These are phyloP conservation scores for Blastomyces parvus DNA, from an alignment of 2,329 filamentous ascomycete genomes.

Conservation along the genomic window DNA sequence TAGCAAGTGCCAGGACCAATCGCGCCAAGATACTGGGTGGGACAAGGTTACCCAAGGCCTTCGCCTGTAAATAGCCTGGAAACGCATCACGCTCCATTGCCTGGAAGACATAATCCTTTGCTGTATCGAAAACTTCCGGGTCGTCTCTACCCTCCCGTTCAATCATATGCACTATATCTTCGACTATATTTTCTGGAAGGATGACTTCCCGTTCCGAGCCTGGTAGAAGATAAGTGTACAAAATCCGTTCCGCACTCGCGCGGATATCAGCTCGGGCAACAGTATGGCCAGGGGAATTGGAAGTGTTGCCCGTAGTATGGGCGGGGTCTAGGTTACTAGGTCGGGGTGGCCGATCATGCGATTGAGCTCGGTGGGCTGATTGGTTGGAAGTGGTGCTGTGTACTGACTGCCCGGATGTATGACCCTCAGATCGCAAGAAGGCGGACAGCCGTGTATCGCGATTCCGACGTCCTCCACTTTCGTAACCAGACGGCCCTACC, in stretches of 20 bases:
- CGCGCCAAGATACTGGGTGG: conserved; percentile 80
- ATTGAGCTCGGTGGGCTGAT: conserved; percentile 30
- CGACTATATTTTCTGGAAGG: conserved; percentile 75
- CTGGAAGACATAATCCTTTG: conserved; percentile 98
- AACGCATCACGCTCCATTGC: conserved; percentile 99
- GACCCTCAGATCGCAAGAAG: conserved; percentile 60
- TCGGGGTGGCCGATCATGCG: conserved; percentile 42
- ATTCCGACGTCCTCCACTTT: conserved; percentile 60
- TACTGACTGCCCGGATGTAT: conserved; percentile 42
- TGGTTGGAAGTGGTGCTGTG: conserved; percentile 41
- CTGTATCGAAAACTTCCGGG: conserved; percentile 91
- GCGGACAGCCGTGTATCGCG: conserved; percentile 86
- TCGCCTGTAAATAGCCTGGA: conserved; percentile 87
- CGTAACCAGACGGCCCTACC: conserved; percentile 46
- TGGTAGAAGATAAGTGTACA: conserved; percentile 93
- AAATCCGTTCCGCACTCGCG: conserved; percentile 90
- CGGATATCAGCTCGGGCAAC: conserved; percentile 85
- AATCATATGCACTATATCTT: conserved; percentile 76
- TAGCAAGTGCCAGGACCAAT: conserved; percentile 71
- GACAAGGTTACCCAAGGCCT: conserved; percentile 90
- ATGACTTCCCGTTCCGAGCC: conserved; percentile 96
- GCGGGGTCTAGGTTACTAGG: conserved; percentile 55
- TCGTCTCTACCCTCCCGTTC: conserved; percentile 89
- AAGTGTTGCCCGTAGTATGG: conserved; percentile 54
- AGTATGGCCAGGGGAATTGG: conserved; percentile 71